These are phyloP conservation scores for Neckera pumila DNA, from an alignment of 225 moss, liverwort and hornwort genomes.

Conservation along the genomic window DNA sequence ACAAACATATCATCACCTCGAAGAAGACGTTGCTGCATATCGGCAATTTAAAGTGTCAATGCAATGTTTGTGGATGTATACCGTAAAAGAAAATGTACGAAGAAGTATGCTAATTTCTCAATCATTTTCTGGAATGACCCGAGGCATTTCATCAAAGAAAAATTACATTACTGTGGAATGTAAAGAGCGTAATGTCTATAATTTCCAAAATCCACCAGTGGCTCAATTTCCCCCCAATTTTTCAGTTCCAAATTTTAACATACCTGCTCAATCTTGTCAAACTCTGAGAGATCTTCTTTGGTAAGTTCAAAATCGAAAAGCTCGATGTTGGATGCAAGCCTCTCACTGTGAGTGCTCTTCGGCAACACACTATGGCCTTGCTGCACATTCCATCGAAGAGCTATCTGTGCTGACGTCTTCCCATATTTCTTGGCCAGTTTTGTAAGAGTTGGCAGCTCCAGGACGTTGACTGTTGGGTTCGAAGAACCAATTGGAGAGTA, in stretches of 20 bases:
- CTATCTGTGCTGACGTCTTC: constrained; percentile 24
- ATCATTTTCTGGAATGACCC: neutral
- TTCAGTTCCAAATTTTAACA: neutral
- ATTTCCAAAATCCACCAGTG: neutral
- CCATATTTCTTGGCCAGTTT: constrained; percentile 9
- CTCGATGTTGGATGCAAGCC: constrained; percentile 25
- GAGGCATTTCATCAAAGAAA: neutral
- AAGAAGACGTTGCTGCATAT: constrained; percentile 34
- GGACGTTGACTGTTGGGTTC: constrained; percentile 10
- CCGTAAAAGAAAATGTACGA: neutral
- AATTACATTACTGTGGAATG: fast-evolving
- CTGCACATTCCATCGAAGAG: constrained; percentile 43
- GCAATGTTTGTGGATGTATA: too few relatives aligned
- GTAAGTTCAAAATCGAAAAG: constrained; percentile 29
- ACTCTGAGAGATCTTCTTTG: constrained; percentile 6
- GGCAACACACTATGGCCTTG: constrained; percentile 39
- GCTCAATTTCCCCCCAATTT: fast-evolving
- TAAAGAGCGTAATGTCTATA: neutral
- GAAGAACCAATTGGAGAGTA: constrained; percentile 49
- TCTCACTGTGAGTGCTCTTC: constrained; percentile 32
- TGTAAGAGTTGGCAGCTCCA: constrained; percentile 24
- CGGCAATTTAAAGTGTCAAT: neutral
- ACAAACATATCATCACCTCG: constrained; percentile 24
- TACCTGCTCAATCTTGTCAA: constrained; percentile 45
- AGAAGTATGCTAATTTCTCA: neutral